Base-by-base conservation (phyloP, 371 early-diverging fungal species). In the Mucor racemosus region DNA sequence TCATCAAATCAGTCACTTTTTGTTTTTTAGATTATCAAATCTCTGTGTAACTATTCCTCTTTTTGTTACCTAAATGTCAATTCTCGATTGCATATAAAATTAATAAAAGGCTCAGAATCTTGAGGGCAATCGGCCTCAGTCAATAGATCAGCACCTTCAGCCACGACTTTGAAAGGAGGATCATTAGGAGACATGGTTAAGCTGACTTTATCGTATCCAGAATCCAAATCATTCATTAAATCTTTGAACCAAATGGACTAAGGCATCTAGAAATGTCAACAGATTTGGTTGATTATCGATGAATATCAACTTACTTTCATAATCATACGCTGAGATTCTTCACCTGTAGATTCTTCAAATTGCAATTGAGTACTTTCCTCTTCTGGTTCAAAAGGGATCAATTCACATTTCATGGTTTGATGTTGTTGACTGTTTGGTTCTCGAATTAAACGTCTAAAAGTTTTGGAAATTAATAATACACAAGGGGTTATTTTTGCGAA, bases 371-470 rank as follows among this genome's bases (percentile, higher is more conserved):
- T 55, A 35, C 61, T 56, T 26, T 77, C 82, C 9, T 65, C 64
- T 19, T 79, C 78, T 11, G 78, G 75, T 17, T 79, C 75, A 31
- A 76, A 57, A 5, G 82, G 76, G 7, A 59, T 66, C 7, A 82
- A 14, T 15, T 68, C 62, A 41, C 73, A 76, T 10, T 40, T 44
- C 15, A 63, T 56, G 9, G 61, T 56, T 17, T 71, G 71, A 21
- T 64, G 40, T 11, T 48, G 50, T 13, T 50, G 50, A 11, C 21
- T 50, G 8, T 50, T 50, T 7, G 50, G 35, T 8, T 73, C 71
- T 38, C 58, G 72, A 26, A 73, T 71, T 40, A 68, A 58, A 14
- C 67, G 69, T 55, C 78, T 76, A 59, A 5, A 14, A 34, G 26
- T 14, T 34, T 50, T 19, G 38, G 26, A 50, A 21, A 10, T 21